A percentile compares a stretch with the other conserved stretches of the same genome.
Conservation (phyloP, 2,329 filamentous ascomycete species). For the Nemania diffusa region DNA sequence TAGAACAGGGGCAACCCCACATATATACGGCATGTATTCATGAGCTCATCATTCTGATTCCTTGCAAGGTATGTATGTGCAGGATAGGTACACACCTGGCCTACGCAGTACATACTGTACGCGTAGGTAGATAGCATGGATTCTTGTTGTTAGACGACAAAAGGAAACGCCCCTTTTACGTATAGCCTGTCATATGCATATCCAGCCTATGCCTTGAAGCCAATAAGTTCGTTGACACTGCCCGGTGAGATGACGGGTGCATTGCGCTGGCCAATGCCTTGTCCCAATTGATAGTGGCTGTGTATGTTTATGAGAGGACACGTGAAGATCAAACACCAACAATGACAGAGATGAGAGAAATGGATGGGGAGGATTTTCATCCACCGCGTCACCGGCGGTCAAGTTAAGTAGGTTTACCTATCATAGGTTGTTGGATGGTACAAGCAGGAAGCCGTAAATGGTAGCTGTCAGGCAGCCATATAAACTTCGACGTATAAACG, state of each 20-base stretch:
- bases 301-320: not conserved
- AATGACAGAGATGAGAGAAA: constrained; percentile 15
- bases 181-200: too few species aligned
- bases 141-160: not conserved
- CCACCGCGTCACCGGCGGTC: constrained; percentile 10
- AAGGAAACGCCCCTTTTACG: not conserved
- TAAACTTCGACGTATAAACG: constrained; percentile 9
- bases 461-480: not conserved
- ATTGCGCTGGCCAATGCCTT: not conserved
- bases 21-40: too few species aligned
- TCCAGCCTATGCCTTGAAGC: not conserved
- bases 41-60: too few species aligned
- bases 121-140: too few species aligned
- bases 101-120: too few species aligned
- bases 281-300: constrained; percentile 14
- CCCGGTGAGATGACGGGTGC: constrained; percentile 5
- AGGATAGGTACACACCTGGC: too few species aligned
- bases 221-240: not conserved
- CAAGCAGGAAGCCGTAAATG: not conserved
- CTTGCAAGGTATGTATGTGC: too few species aligned
- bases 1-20: not conserved
- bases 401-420: not conserved
- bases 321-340: constrained; percentile 25
- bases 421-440: not conserved
- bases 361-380: constrained; percentile 14